Conservation (phyloP, 2,329 filamentous ascomycete genomes). For the Fusarium buharicum region DNA sequence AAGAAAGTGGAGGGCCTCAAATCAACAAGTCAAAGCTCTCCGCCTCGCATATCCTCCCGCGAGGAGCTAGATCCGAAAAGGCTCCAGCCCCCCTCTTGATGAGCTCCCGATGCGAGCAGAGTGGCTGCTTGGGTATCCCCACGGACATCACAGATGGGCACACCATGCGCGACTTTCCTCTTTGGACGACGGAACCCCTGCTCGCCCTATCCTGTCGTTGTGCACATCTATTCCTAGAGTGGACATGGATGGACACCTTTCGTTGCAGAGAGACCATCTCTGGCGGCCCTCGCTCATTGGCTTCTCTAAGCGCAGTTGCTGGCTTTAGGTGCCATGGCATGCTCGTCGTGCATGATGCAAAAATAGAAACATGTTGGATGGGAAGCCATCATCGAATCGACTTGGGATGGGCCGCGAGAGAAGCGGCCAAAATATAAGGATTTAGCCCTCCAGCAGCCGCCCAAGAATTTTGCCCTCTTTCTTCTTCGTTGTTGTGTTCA, state of each 20-base stretch:
- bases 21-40: conserved; percentile 36
- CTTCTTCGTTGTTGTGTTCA: conserved; percentile 53
- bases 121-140: conserved; percentile 22
- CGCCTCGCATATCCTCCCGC: conserved; percentile 36
- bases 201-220: conserved; percentile 36
- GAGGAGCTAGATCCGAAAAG: conserved; percentile 40
- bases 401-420: conserved; percentile 51
- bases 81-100: conserved; percentile 33
- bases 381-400: conserved; percentile 45
- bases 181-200: conserved; percentile 40
- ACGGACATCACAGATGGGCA: conserved; percentile 37
- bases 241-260: conserved; percentile 37
- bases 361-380: conserved; percentile 51
- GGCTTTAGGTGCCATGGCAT: conserved; percentile 44
- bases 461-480: conserved; percentile 55
- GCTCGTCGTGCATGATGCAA: conserved; percentile 48
- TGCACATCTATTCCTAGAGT: conserved; percentile 48
- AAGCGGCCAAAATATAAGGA: conserved; percentile 68
- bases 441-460: conserved; percentile 59
- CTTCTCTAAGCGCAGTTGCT: conserved; percentile 59
- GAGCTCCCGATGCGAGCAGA: conserved; percentile 40
- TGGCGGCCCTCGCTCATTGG: conserved; percentile 55
- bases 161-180: conserved; percentile 48
- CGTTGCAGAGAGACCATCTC: conserved; percentile 38
- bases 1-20: conserved; percentile 40